These are phyloP conservation scores for Hypomyces perniciosus DNA, from an alignment of 2,329 filamentous ascomycete species.

Conservation along the genomic window DNA sequence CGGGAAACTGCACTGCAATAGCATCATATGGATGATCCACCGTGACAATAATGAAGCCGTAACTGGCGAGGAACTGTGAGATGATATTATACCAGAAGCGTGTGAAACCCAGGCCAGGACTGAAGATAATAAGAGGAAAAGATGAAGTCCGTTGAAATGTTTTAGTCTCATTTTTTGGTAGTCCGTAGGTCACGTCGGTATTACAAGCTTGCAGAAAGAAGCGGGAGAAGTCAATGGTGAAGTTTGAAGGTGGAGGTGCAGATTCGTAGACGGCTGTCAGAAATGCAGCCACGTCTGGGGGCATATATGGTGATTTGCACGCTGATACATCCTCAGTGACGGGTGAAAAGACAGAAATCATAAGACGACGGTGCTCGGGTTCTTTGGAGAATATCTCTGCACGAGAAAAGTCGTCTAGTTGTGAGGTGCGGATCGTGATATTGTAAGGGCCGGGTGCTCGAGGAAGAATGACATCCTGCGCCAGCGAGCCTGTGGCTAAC, in stretches of 20 bases:
- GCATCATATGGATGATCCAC: conserved; percentile 4
- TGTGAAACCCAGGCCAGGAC: background rate
- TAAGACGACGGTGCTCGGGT: conserved; percentile 8
- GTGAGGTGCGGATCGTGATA: conserved; percentile 7
- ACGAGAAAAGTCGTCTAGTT: conserved; percentile 10
- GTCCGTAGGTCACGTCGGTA: conserved; percentile 7
- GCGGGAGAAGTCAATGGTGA: conserved; percentile 4
- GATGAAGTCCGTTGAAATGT: background rate
- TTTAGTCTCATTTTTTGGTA: background rate
- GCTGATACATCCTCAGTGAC: conserved; percentile 1
- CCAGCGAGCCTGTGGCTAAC: conserved; percentile 1
- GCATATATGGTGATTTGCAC: conserved; percentile 11
- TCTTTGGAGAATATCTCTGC: conserved; percentile 3
- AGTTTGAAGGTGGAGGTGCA: background rate
- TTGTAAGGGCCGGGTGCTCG: background rate
- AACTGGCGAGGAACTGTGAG: conserved; percentile 6
- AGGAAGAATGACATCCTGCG: conserved; percentile 4
- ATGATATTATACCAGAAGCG: conserved; percentile 8
- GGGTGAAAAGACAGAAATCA: conserved; percentile 13
- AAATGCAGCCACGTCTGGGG: background rate
- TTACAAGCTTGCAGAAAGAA: conserved; percentile 1
- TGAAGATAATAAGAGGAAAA: conserved; percentile 6
- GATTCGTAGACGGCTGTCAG: background rate
- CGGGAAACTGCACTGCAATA: conserved; percentile 1
- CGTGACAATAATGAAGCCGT: conserved; percentile 6